phyloP scores from a whole-genome alignment of 495 filamentous ascomycete species.

The Talaromyces trachyspermus region DNA sequence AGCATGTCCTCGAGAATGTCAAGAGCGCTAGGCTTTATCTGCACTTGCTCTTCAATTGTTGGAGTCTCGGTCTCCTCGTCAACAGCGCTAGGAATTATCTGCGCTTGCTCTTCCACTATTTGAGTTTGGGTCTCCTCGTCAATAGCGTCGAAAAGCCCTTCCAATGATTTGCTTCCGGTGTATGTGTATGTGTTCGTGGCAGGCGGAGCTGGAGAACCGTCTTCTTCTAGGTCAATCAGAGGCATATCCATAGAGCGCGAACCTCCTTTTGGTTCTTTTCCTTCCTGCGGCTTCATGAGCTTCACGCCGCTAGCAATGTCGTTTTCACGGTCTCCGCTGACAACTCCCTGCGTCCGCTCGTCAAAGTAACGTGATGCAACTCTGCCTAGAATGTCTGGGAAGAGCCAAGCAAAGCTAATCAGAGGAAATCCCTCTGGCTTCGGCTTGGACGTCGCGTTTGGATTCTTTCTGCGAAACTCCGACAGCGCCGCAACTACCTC shows the following conservation, averaged over 20 bases:
- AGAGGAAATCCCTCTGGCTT: slow-evolving; percentile 54
- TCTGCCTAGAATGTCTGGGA: slow-evolving; percentile 61
- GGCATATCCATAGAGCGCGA: no score
- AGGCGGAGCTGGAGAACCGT: no score
- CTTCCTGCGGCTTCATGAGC: neutral
- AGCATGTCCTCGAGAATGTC: slow-evolving; percentile 15
- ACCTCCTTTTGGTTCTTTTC: no score
- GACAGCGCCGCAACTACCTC: slow-evolving; percentile 52
- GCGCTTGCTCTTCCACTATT: neutral
- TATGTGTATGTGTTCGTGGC: no score
- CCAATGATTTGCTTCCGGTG: no score
- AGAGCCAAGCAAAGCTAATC: slow-evolving; percentile 93
- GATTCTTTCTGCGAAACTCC: slow-evolving; percentile 26
- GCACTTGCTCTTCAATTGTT: slow-evolving; percentile 21
- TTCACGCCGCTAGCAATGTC: neutral
- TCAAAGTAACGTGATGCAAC: slow-evolving; percentile 49
- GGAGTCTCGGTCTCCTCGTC: slow-evolving; percentile 13
- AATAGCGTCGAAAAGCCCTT: no score
- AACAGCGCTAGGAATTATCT: neutral
- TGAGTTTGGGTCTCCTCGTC: neutral
- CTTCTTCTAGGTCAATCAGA: no score
- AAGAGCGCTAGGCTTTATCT: slow-evolving; percentile 21
- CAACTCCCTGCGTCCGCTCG: neutral
- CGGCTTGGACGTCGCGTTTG: slow-evolving; percentile 23
- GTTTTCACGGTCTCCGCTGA: neutral